These are phyloP conservation scores for Pseudocercospora crystallina DNA, from an alignment of 2,329 filamentous ascomycete species.

Conservation along the genomic window DNA sequence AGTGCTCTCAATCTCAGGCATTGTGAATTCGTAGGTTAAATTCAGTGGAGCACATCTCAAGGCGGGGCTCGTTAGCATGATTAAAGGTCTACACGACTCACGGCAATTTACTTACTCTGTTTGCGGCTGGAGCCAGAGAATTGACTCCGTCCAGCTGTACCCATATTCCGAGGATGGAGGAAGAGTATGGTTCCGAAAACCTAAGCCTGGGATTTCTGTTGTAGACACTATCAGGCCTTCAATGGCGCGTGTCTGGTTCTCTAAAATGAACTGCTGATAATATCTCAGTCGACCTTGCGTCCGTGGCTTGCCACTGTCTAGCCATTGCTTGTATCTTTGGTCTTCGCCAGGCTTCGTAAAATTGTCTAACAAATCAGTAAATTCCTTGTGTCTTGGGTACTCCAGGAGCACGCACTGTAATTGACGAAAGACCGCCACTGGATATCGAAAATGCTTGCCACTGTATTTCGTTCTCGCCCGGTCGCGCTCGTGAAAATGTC, in stretches of 20 bases:
- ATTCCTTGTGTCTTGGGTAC: too few relatives aligned
- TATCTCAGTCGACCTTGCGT: slow-evolving; percentile 10
- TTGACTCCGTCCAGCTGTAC: slow-evolving; percentile 1
- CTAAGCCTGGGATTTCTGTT: slow-evolving; percentile 1
- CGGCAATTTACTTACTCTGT: slow-evolving; percentile 5
- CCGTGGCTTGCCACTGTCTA: slow-evolving; percentile 4
- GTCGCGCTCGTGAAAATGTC: slow-evolving; percentile 2
- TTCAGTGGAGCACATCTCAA: slow-evolving; percentile 9
- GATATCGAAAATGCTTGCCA: slow-evolving; percentile 9
- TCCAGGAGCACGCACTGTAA: slow-evolving; percentile 12
- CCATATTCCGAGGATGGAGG: slow-evolving; percentile 8
- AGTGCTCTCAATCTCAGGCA: not conserved
- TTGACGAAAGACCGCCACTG: slow-evolving; percentile 12
- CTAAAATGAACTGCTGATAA: slow-evolving; percentile 9
- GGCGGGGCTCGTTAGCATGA: too few relatives aligned
- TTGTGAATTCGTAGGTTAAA: slow-evolving; percentile 8
- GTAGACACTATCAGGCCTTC: slow-evolving; percentile 12
- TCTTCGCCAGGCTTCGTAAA: slow-evolving; percentile 1
- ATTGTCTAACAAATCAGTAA: too few relatives aligned
- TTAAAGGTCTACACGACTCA: too few relatives aligned
- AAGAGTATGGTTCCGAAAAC: slow-evolving; percentile 13
- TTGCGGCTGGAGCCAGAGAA: slow-evolving; percentile 9
- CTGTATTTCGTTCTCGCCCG: not conserved
- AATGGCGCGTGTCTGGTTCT: slow-evolving; percentile 3
- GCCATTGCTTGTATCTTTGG: not conserved